Conservation (phyloP, 306 rosid genomes). For the Vicia villosa region DNA sequence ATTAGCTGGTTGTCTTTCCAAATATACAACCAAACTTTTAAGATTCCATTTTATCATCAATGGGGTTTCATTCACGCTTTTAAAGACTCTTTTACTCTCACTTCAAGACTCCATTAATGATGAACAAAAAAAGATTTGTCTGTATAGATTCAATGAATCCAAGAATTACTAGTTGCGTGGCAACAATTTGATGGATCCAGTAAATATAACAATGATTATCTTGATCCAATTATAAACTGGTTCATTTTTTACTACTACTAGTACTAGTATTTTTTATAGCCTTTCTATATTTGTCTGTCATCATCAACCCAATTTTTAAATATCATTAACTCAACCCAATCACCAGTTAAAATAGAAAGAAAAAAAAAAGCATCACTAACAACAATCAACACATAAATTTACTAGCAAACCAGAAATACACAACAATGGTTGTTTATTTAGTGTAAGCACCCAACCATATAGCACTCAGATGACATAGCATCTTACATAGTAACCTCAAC, state of each 20-base stretch:
- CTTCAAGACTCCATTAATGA: too few species aligned
- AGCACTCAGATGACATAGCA: conserved; percentile 38
- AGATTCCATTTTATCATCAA: neutral
- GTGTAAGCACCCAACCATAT: conserved; percentile 52
- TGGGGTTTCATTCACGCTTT: too few species aligned
- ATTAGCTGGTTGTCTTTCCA: neutral
- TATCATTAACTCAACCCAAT: neutral
- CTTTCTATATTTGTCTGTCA: neutral
- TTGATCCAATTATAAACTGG: too few species aligned
- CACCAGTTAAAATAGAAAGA: neutral
- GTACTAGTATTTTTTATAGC: neutral
- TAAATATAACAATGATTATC: too few species aligned
- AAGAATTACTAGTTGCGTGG: too few species aligned
- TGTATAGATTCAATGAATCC: too few species aligned
- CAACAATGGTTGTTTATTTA: conserved; percentile 66
- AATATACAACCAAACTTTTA: neutral
- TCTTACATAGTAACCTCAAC: conserved; percentile 11
- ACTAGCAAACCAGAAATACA: conserved; percentile 26
- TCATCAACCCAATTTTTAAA: conserved; percentile 2
- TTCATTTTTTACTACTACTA: too few species aligned
- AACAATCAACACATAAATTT: conserved; percentile 1
- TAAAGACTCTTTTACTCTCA: too few species aligned
- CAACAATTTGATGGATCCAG: too few species aligned
- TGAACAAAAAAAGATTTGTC: too few species aligned
- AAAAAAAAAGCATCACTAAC: neutral